Conservation (phyloP, 2,329 filamentous ascomycete species). For the Colletotrichum lindemuthianum region DNA sequence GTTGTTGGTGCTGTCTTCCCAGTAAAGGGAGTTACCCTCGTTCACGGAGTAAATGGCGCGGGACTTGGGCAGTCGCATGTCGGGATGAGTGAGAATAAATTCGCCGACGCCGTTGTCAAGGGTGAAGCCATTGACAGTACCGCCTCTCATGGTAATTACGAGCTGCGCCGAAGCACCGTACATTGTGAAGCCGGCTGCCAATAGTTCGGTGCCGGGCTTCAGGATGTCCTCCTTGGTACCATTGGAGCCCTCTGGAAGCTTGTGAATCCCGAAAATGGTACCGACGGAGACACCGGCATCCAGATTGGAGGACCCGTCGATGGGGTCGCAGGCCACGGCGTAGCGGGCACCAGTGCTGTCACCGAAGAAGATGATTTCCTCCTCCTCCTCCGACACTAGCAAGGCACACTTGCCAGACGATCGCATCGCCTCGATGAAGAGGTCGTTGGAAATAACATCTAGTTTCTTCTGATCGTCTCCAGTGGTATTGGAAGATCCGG, state of each 20-base stretch:
- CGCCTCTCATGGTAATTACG: constrained; percentile 95
- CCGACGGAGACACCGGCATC: constrained; percentile 98
- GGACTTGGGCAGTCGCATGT: constrained; percentile 86
- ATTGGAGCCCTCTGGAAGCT: constrained; percentile 79
- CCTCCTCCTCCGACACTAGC: constrained; percentile 97
- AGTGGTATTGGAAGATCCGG: constrained; percentile 92
- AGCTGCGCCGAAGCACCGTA: constrained; percentile 97
- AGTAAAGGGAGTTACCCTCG: constrained; percentile 97
- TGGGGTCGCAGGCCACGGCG: constrained; percentile 96
- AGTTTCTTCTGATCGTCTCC: constrained; percentile 99
- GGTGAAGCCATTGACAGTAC: constrained; percentile 95
- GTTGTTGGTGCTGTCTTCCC: constrained; percentile 85
- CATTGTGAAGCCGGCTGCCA: constrained; percentile 99
- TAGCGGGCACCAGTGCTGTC: constrained; percentile 82
- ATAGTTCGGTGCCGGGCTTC: constrained; percentile 87
- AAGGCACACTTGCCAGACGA: constrained; percentile 91
- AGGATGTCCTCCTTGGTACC: constrained; percentile 88
- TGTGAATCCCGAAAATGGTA: constrained; percentile 96
- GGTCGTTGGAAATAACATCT: constrained; percentile 97
- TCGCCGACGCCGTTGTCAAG: constrained; percentile 96
- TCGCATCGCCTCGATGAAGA: constrained; percentile 95
- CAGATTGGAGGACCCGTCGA: constrained; percentile 96
- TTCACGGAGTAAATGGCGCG: constrained; percentile 97
- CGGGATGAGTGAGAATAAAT: constrained; percentile 96
- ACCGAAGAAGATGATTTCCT: constrained; percentile 89